These are phyloP conservation scores for Beauveria brongniartii DNA, from an alignment of 2,329 filamentous ascomycete genomes.

Conservation along the genomic window DNA sequence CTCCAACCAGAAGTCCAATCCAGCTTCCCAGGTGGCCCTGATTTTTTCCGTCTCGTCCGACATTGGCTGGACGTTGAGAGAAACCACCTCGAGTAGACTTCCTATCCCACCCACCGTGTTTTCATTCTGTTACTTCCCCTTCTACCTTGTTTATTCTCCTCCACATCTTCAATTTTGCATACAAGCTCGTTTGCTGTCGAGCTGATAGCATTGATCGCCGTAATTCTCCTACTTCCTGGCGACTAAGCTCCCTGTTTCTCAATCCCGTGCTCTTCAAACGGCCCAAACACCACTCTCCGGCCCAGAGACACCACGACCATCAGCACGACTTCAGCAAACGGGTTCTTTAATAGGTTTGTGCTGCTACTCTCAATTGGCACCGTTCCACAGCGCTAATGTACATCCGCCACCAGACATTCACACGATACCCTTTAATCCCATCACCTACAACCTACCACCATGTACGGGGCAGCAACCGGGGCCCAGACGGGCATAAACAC, in stretches of 20 bases:
- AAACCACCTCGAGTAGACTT: background rate
- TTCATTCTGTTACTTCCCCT: conserved; percentile 5
- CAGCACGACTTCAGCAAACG: conserved; percentile 12
- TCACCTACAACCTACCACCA: conserved; percentile 34
- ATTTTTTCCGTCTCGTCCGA: conserved; percentile 10
- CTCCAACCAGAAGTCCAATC: background rate
- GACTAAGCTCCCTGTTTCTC: conserved; percentile 8
- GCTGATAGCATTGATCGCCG: conserved; percentile 5
- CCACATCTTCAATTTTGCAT: conserved; percentile 6
- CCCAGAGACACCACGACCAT: background rate
- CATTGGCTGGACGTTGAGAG: conserved; percentile 10
- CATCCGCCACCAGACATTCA: conserved; percentile 19
- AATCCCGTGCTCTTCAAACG: background rate
- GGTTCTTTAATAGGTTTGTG: conserved; percentile 26
- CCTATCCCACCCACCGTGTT: conserved; percentile 9
- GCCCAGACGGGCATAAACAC: conserved; percentile 95
- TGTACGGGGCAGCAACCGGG: conserved; percentile 80
- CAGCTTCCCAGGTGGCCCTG: conserved; percentile 2
- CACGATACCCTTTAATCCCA: conserved; percentile 33
- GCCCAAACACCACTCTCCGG: background rate
- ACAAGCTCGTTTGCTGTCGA: conserved; percentile 12
- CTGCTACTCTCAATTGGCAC: background rate
- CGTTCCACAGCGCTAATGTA: background rate
- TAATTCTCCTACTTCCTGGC: background rate
- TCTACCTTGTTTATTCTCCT: conserved; percentile 7